These are phyloP conservation scores for Juglanconis oblonga DNA, from an alignment of 2,329 filamentous ascomycete species.

Conservation along the genomic window DNA sequence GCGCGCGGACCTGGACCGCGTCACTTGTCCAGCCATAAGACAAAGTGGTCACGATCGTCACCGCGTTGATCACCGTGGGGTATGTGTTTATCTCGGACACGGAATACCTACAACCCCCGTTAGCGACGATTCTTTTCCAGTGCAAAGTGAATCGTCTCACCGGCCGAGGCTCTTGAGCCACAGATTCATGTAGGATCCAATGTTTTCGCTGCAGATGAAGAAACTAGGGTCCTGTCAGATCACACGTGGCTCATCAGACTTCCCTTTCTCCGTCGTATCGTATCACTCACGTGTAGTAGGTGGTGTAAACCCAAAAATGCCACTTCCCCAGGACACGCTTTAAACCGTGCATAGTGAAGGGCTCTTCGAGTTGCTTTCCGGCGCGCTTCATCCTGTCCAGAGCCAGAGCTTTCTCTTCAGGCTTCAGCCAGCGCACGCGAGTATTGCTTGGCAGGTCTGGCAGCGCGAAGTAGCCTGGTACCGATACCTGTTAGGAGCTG, in stretches of 20 bases:
- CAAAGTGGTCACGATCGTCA: slow-evolving; percentile 26
- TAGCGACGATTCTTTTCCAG: neutral
- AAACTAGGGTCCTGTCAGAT: slow-evolving; percentile 17
- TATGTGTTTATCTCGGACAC: slow-evolving; percentile 30
- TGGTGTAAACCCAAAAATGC: slow-evolving; percentile 31
- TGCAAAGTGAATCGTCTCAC: neutral
- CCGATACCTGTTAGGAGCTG: neutral
- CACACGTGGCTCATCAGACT: neutral
- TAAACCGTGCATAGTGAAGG: slow-evolving; percentile 19
- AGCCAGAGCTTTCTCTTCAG: slow-evolving; percentile 23
- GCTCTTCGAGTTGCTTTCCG: slow-evolving; percentile 23
- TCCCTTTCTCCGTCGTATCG: neutral
- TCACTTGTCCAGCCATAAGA: slow-evolving; percentile 28
- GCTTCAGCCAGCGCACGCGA: slow-evolving; percentile 25
- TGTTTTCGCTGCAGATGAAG: slow-evolving; percentile 26
- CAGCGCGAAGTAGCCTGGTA: slow-evolving; percentile 18
- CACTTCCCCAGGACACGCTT: slow-evolving; percentile 28
- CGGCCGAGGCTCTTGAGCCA: slow-evolving; percentile 22
- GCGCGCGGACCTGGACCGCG: slow-evolving; percentile 23
- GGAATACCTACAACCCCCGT: slow-evolving; percentile 20
- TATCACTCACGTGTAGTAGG: slow-evolving; percentile 24
- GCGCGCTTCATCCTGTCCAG: slow-evolving; percentile 24
- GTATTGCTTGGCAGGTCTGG: slow-evolving; percentile 24
- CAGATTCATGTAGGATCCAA: slow-evolving; percentile 27
- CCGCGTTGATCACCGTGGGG: slow-evolving; percentile 26